A percentile compares a stretch with the other conserved stretches of the same genome.
phyloP scores from a whole-genome alignment of 805 yeast species.

The Teunomyces gatunensis region DNA sequence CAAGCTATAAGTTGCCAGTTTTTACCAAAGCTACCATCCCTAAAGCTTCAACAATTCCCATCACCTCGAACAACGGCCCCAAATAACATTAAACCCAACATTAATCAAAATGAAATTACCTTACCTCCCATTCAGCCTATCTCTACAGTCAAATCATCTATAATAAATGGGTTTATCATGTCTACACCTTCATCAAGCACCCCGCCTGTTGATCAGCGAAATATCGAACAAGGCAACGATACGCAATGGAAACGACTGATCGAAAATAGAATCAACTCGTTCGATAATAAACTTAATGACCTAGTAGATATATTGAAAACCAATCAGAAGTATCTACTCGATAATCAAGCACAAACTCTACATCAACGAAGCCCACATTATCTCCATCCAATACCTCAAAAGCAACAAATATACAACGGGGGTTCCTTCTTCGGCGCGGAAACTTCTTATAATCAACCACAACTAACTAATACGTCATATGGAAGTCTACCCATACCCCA shows the following conservation, averaged over 20 bases:
- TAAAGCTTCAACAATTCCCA: slow-evolving; percentile 21
- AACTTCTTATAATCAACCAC: not conserved
- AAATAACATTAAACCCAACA: not conserved
- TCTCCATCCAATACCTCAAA: slow-evolving; percentile 1
- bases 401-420: not conserved
- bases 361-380: not conserved
- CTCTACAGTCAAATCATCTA: not conserved
- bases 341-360: slow-evolving; percentile 4
- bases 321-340: slow-evolving; percentile 29
- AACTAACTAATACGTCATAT: not conserved
- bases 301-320: slow-evolving; percentile 33
- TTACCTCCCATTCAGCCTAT: slow-evolving; percentile 16
- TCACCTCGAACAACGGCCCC: not conserved
- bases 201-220: not conserved
- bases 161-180: not conserved
- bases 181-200: not conserved
- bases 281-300: slow-evolving; percentile 37
- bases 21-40: slow-evolving; percentile 50
- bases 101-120: slow-evolving; percentile 7
- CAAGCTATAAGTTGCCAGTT: slow-evolving; percentile 50
- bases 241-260: slow-evolving; percentile 32
- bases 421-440: not conserved
- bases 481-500: not conserved
- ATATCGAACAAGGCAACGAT: slow-evolving; percentile 10
- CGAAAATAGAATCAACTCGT: slow-evolving; percentile 32